Evolutionary conservation across 1,284 basidiomycete genomes (phyloP), one percentile per base, ranked within the genome.

Genomic region (Vanrija sp.): DNA sequence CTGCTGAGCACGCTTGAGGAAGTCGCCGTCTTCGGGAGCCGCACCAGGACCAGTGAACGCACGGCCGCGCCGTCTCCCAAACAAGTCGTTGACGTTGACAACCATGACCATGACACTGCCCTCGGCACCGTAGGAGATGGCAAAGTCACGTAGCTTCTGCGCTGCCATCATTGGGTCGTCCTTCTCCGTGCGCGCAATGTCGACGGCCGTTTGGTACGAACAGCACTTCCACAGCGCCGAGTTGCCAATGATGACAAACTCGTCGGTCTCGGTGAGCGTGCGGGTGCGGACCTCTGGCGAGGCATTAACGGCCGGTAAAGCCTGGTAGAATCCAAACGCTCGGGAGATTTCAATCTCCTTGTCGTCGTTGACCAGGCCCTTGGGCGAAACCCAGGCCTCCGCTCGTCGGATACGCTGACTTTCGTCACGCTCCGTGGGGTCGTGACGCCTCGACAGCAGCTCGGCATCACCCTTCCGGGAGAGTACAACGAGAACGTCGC

Each of bases 41-140:
- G n/a, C 10, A 15, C 27, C 25, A 6, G 19, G 37, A 15, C 43
- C 44, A 6, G 42, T 45, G 23, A 31, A 9, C 4, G 37, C 37
- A 16, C 51, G 51, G 6, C 41, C 41, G 20, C 51, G 51, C 9
- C 75, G 67, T 12, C 77, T 73, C 27, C 78, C 78, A 79, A 94
- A 92, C 31, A 94, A 76, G 66, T 90, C 90, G 12, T 84, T 83
- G 15, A 97, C 81, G 45, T 84, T 85, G 62, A 98, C 84, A 36
- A 98, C 92, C 95, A 98, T 98, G 76, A 98, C 93, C 92, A 98
- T 96, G 54, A 89, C 87, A 58, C 87, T 91, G 15, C 90, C 89
- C 60, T 91, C 86, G 9, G 93, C 93, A 14, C 96, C 96, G 75
- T 98, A 98, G 65, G 90, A 92, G 68, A 99, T 89, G 10, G 96